Percentiles rank a stretch among this genome's conserved stretches.
phyloP scores from a whole-genome alignment of 108 stramenopile genomes.

The Stephanodiscus triporus region DNA sequence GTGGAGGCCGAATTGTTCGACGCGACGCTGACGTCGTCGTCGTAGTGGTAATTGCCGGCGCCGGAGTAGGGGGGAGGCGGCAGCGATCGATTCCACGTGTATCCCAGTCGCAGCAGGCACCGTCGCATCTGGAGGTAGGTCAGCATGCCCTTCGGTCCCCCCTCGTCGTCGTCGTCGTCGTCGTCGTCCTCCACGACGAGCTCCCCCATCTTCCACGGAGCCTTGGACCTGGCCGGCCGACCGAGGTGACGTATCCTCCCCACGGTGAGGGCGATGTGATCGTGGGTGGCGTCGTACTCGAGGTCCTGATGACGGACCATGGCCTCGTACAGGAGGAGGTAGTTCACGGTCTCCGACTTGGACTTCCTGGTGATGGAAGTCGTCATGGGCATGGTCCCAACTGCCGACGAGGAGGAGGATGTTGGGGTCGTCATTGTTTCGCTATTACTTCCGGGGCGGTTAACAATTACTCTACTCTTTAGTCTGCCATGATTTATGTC shows the following conservation, averaged over 20 bases:
- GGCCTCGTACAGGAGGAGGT: slow-evolving; percentile 44
- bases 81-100: slow-evolving; percentile 47
- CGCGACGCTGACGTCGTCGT: slow-evolving; percentile 40
- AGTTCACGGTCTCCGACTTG: slow-evolving; percentile 46
- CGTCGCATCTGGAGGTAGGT: slow-evolving; percentile 47
- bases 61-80: neutral
- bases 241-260: slow-evolving; percentile 32
- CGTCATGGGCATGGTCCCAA: too few relatives aligned
- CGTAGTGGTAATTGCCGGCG: slow-evolving; percentile 12
- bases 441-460: too few relatives aligned
- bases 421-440: too few relatives aligned
- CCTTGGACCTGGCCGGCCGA: neutral
- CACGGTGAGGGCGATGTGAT: slow-evolving; percentile 33
- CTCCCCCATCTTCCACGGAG: neutral
- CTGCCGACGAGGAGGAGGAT: too few relatives aligned
- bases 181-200: neutral
- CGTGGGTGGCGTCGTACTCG: slow-evolving; percentile 42
- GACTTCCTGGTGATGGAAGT: too few relatives aligned
- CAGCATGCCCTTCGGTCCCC: slow-evolving; percentile 32
- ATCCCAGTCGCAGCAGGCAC: slow-evolving; percentile 42
- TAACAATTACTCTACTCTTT: too few relatives aligned
- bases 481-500: too few relatives aligned
- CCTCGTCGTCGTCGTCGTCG: slow-evolving; percentile 4
- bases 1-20: slow-evolving; percentile 31
- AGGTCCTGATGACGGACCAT: slow-evolving; percentile 49